Base-by-base conservation (phyloP, 164 flowering plant species). In the Protea cynaroides region DNA sequence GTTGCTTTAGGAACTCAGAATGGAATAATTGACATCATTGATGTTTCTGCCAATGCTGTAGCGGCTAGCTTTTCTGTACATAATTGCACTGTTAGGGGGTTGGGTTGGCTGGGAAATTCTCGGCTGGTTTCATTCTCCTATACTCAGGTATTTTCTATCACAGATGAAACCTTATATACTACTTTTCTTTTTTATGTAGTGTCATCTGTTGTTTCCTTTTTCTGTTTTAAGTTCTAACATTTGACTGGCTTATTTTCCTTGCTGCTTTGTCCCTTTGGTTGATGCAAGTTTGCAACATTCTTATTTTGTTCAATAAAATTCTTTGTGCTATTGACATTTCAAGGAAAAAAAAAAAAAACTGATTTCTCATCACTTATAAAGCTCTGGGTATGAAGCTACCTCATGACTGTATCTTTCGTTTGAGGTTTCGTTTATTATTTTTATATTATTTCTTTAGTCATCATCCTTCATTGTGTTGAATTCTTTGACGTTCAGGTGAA, bases 81-180 rank as follows among this genome's bases (percentile, higher is more conserved):
- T 75, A 86, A 57, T 70, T 74, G 81, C 62, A 70, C 73, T 14
- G 82, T 90, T 53, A 82, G 97, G 75, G 99, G 99, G 64, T 78
- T 95, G 69, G 75, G 97, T 38, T 95, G 97, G 97, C 97, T 95
- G 68, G 99, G 99, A 56, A 95, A 95, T 81, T 95, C 99, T 65
- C 85, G 97, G 69, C 65, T 95, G 62, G 99, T 95, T 44, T 95
- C 97, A 63, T 95, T 95, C 75, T 92, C 99, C 46, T 92, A 88
- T 69, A 65, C 63, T 55, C 96, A 89, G 99, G 99, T 95, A 77
- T 37, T 8, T 62, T 9, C 34, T 67, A 55, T 52, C 7, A 40
- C 6, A 59, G 34, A 29, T 17, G 61, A 19, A 66, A 4, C 7
- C 54, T 24, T 24, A 7, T 29, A 25, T 47, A 14, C 7, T 29